Evolutionary conservation across 2,329 filamentous ascomycete genomes (phyloP), one percentile per base, ranked within the genome.

Genomic region (Trichophyton mentagrophytes): DNA sequence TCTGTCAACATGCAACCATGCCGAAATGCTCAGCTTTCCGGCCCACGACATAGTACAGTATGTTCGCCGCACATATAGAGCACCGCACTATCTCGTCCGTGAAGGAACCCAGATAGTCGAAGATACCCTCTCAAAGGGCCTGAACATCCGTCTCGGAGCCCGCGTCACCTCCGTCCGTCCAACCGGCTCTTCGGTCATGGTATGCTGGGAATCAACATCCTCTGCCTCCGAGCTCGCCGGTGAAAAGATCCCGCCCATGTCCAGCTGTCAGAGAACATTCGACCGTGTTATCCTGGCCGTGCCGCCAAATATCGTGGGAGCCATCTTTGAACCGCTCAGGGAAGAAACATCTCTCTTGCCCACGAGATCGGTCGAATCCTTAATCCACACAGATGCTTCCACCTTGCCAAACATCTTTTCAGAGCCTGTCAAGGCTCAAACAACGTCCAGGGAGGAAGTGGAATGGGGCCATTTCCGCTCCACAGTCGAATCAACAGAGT

Each of bases 231-330:
- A 42, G 22, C 55, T 57, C 9, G 25, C 57, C 6, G 36, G 44
- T n/a, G 22, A 36, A 17, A 33, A 44, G 15, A 53, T 25, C 7
- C 47, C 17, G 1, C 25, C 36, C 36, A 38, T 17, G 27, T 44
- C 38, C 38, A 9, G 46, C 15, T 33, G 60, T 15, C 64, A 66
- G 25, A 73, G 78, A 17, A 59, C 65, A 0, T 83, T 82, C 59
- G 80, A 83, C 59, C 73, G 72, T 1, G 79, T 82, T 0, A 70
- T 84, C 25, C 70, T 84, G 1, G 80, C 80, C 0, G 79, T 84
- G 1, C 77, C 81, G 0, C 82, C 82, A 0, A 76, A 82, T 63
- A 75, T 81, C 3, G 79, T 78, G 0, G 77, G 73, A 3, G 68
- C 68, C 4, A 73, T 84, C 11, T 84, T 80, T 62, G 64, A 68